Evolutionary conservation across 2,329 filamentous ascomycete genomes (phyloP), one percentile per base, ranked within the genome.

Genomic region (Colletotrichum australisinense): DNA sequence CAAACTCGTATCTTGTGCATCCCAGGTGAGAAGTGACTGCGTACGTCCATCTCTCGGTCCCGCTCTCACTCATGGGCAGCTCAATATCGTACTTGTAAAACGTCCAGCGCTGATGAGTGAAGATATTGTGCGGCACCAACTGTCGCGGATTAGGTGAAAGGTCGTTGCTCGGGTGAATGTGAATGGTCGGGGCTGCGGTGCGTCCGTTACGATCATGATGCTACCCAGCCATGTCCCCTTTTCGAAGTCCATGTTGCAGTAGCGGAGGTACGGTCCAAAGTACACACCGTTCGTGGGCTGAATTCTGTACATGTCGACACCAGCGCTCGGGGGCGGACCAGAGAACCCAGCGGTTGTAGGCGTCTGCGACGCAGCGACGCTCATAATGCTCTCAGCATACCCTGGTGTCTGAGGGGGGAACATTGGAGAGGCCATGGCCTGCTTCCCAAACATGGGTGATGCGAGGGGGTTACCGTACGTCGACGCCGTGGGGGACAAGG

Each of bases 1-100:
- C 88, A 82, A 99, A 99, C 79, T 99, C 97, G 82, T 98, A 99
- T 30, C 97, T 91, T n/a, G 97, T 98, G 84, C 97, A 99, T 42
- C 97, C 97, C 24, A 98, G 87, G 79, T 98, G 95, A 1, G 97
- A 98, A 0, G 97, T 99, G 64, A 99, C 95, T 1, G 97, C 97
- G 80, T 99, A 99, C 0, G 97, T 99, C 97, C 97, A 99, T 80
- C 97, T 93, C 76, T 92, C 90, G 0, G 95, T 93, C 35, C 91
- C 89, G 30, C 88, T 89, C 19, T 98, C 95, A 42, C 93, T 92
- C 97, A 99, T 99, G 74, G 91, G 91, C 59, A 99, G 83, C 74
- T 98, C 94, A 69, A 98, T 83, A 75, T 98, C 95, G 79, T 99
- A 99, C 80, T 95, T 94, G 84, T 97, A 98, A 81, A 99, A 99